These are phyloP conservation scores for Microascus cirrosus DNA, from an alignment of 2,329 filamentous ascomycete species.

Conservation along the genomic window DNA sequence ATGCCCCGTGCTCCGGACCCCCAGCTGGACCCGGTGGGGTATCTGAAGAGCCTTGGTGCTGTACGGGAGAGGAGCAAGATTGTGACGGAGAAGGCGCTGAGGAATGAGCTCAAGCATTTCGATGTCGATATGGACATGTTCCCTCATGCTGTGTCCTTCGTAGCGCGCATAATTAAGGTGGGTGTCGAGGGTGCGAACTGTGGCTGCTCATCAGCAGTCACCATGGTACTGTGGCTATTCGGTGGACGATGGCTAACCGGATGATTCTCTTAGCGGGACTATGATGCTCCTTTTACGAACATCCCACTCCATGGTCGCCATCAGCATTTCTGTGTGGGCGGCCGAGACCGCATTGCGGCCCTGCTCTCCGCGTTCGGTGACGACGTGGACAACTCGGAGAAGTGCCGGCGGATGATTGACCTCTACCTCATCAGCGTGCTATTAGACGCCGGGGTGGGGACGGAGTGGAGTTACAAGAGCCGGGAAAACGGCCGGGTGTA, in stretches of 20 bases:
- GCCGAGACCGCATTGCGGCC: constrained; percentile 60
- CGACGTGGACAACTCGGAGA: constrained; percentile 59
- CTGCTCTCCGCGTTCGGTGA: constrained; percentile 59
- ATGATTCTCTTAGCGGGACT: constrained; percentile 32
- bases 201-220: not conserved
- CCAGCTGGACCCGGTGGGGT: constrained; percentile 75
- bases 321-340: constrained; percentile 77
- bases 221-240: not conserved
- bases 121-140: constrained; percentile 82
- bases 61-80: constrained; percentile 71
- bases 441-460: constrained; percentile 81
- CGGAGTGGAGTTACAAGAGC: constrained; percentile 85
- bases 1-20: constrained; percentile 82
- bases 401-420: constrained; percentile 64
- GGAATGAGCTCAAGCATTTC: constrained; percentile 73
- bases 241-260: not conserved
- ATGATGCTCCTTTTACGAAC: constrained; percentile 38
- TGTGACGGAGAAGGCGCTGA: constrained; percentile 65
- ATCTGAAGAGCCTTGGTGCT: constrained; percentile 79
- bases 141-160: constrained; percentile 70
- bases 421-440: constrained; percentile 72
- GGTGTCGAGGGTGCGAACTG: constrained; percentile 12
- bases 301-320: constrained; percentile 84
- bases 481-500: constrained; percentile 77
- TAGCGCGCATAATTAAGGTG: constrained; percentile 93